phyloP scores from a whole-genome alignment of 306 rosid genomes.

The Vigna mungo region DNA sequence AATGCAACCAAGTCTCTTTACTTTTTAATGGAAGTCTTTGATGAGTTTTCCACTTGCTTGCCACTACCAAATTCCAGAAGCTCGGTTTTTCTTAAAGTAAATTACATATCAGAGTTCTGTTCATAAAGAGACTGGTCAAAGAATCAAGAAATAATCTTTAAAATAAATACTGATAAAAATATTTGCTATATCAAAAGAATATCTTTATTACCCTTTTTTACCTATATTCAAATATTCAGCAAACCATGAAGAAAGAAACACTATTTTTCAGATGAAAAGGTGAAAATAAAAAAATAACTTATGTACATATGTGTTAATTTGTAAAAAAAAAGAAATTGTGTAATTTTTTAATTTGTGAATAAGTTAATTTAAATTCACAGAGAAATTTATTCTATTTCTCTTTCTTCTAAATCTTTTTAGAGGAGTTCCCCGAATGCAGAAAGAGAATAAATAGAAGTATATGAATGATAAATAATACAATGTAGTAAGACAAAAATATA shows the following conservation, averaged over 20 bases:
- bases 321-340: too few species aligned
- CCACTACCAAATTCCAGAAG: slow-evolving; percentile 52
- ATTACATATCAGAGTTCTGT: neutral
- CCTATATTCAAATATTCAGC: neutral
- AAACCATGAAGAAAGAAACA: neutral
- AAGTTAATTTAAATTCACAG: too few species aligned
- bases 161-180: neutral
- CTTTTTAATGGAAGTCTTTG: slow-evolving; percentile 34
- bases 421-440: too few species aligned
- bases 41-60: slow-evolving; percentile 41
- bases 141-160: neutral
- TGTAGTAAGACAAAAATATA: neutral
- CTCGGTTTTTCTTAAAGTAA: neutral
- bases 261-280: neutral
- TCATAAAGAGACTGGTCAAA: slow-evolving; percentile 8
- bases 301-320: too few species aligned
- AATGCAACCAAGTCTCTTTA: slow-evolving; percentile 42
- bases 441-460: too few species aligned
- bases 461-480: too few species aligned
- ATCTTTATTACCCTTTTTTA: neutral
- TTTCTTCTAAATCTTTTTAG: too few species aligned
- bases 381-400: too few species aligned
- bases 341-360: too few species aligned
- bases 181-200: neutral
- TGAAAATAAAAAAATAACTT: too few species aligned